Evolutionary conservation across 2,329 filamentous ascomycete species (phyloP), one percentile per base, ranked within the genome.

Genomic region (Cladophialophora immunda): DNA sequence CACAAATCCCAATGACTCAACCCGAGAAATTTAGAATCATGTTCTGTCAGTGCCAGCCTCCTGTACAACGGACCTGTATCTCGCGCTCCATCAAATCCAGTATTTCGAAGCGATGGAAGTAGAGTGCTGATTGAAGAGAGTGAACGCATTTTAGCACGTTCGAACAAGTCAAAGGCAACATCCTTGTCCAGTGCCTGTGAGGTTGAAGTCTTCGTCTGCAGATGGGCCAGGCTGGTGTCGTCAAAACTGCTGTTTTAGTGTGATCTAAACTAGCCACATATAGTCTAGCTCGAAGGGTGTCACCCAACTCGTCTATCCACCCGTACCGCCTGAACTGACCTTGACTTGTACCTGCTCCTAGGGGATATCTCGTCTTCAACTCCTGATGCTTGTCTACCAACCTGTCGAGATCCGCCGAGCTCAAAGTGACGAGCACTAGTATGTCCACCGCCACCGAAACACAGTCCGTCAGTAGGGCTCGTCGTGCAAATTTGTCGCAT

Each of bases 361-460:
- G 8, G 45, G 22, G n/a, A n/a, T n/a, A 50, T 50, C 45, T 50
- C 22, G 22, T 27, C 19, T 50, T 11, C 22, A 50, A 25, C 45
- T 50, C 41, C 22, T 50, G 45, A 13, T 17, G 11, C 19, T 25
- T 13, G 45, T 25, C 45, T 25, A 15, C 19, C 45, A 50, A 25
- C 19, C 3, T 25, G 25, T 50, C 22, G 19, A 27, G 41, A 27
- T 27, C 45, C 11, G 45, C 45, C 22, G 9, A 50, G 45, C 45
- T 50, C 45, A 50, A 19, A 27, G 8, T 50, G 22, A 13, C n/a
- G 45, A 50, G 45, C 45, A 50, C 8, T 13, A 50, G 45, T 25
- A 70, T 70, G 68, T 66, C 68, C 2, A 70, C 68, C 7, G 50
- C 63, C 13, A 70, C 66, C 45, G 68, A 70, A 36, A 70, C 64